Conservation (phyloP, 2,329 filamentous ascomycete species). For the Exophiala aquamarina region DNA sequence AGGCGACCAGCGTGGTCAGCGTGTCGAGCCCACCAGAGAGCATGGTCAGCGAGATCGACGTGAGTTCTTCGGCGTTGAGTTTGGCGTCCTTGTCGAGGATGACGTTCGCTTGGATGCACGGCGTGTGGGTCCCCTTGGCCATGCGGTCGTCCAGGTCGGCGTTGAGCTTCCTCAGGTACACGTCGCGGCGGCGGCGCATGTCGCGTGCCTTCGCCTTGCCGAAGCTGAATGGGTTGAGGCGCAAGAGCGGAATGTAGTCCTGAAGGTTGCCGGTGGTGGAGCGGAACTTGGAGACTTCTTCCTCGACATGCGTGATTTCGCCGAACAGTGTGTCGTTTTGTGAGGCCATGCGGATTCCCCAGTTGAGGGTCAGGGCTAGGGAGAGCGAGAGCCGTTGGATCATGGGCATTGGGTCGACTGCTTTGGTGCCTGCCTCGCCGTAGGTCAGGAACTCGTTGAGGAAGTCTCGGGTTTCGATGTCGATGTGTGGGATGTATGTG, state of each 20-base stretch:
- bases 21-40: conserved; percentile 67
- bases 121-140: conserved; percentile 59
- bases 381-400: conserved; percentile 64
- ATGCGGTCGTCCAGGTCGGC: conserved; percentile 60
- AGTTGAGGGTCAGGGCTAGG: conserved; percentile 65
- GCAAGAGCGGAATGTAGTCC: conserved; percentile 60
- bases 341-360: conserved; percentile 61
- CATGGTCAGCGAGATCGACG: conserved; percentile 68
- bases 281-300: conserved; percentile 59
- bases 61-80: conserved; percentile 62
- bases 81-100: conserved; percentile 64
- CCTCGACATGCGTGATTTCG: conserved; percentile 64
- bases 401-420: conserved; percentile 67
- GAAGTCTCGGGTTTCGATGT: conserved; percentile 64
- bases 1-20: conserved; percentile 64
- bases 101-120: conserved; percentile 68
- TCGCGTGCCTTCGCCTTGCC: conserved; percentile 60
- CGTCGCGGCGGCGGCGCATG: conserved; percentile 60
- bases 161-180: conserved; percentile 60
- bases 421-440: conserved; percentile 53
- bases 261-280: conserved; percentile 62
- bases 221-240: conserved; percentile 61
- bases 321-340: conserved; percentile 61
- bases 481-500: conserved; percentile 62
- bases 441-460: conserved; percentile 60